Evolutionary conservation across 345 rosid genomes (phyloP), one percentile per base, ranked within the genome.

Genomic region (Eucalyptus melliodora): DNA sequence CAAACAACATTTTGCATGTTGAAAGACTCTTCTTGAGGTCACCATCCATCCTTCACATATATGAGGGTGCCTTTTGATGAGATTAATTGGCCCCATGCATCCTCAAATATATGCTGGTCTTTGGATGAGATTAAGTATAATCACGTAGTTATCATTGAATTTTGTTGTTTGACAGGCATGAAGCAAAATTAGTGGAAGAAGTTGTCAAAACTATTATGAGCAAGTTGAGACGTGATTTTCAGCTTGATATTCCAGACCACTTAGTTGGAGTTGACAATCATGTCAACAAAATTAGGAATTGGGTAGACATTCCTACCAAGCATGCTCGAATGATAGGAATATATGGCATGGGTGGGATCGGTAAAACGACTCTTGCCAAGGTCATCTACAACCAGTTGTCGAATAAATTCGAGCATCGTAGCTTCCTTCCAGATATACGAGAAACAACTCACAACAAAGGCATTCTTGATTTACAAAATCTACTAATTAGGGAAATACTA

Each of bases 341-440:
- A 0, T 65, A 0, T 65, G 77, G 77, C 21, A 65, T 65, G 77
- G 37, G 77, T 3, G 77, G 77, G 77, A 65, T 65, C 0, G 77
- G 77, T 2, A 65, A n/a, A 65, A 65, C 21, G 3, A 67, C 77
- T 67, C 11, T 67, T 0, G 77, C 77, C 11, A 67, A 67, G 12
- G 6, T 12, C 3, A 67, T 67, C 21, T 67, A 67, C 6, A 67
- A 31, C 3, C 3, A 31, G 23, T 2, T 67, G 23, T 67, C 3
- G 0, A 1, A n/a, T 2, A 2, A 16, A 2, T 67, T 67, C 1
- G 2, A 0, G 3, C 9, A 3, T 8, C 0, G 3, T 31, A 67
- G 80, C 21, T 67, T 30, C 21, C 34, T 67, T 67, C 4, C 21
- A 0, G 7, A 67, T 67, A n/a, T 31, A 0, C 80, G 80, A 16